A percentile compares a stretch with the other conserved stretches of the same genome.
Conservation (phyloP, 768 basidiomycete species). For the Boletus huronensis region DNA sequence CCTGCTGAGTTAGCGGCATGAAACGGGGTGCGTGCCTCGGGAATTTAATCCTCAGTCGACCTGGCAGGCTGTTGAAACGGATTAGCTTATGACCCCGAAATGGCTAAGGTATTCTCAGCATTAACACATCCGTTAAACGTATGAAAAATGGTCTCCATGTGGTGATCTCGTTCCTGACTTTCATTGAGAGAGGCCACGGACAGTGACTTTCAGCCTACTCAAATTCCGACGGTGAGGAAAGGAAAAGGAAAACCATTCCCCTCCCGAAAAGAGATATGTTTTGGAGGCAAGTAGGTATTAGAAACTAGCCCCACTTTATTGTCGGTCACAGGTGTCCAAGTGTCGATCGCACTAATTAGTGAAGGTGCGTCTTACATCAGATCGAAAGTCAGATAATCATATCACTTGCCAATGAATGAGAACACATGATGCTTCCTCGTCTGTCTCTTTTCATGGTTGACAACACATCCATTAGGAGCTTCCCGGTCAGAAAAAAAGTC, state of each 20-base stretch:
- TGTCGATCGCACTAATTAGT: background rate
- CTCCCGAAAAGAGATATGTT: no score
- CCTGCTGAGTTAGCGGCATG: background rate
- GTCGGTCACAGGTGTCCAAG: background rate
- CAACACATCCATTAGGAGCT: no score
- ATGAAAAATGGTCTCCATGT: background rate
- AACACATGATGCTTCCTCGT: background rate
- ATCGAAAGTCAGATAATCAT: background rate
- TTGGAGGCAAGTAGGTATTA: background rate
- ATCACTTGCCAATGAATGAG: background rate
- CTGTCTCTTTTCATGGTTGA: background rate
- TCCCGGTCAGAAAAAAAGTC: background rate
- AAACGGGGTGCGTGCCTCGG: background rate
- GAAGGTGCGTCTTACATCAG: background rate
- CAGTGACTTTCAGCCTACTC: background rate
- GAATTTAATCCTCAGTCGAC: background rate
- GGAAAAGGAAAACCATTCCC: no score
- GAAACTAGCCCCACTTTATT: no score
- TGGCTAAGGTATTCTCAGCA: background rate
- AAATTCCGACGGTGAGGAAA: background rate
- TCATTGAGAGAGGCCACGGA: background rate
- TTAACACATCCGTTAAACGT: background rate
- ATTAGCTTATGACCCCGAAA: background rate
- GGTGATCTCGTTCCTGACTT: background rate
- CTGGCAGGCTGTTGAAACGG: background rate